A percentile compares a stretch with the other conserved stretches of the same genome.
These are phyloP conservation scores for Talaromyces sp. DNA, from an alignment of 2,329 filamentous ascomycete genomes.

Conservation along the genomic window DNA sequence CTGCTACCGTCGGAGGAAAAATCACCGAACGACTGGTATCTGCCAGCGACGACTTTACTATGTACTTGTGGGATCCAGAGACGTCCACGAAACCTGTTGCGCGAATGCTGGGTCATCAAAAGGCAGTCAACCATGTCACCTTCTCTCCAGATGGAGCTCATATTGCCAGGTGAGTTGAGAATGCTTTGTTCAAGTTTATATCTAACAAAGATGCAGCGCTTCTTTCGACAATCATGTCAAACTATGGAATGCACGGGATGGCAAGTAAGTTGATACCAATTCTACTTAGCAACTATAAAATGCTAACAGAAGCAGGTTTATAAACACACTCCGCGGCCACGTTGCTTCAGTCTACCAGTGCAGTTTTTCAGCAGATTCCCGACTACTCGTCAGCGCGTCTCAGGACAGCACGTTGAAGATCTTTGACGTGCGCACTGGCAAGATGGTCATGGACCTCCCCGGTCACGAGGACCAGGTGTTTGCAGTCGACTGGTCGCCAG, in stretches of 20 bases:
- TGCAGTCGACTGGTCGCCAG: constrained; percentile 89
- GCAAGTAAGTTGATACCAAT: constrained; percentile 37
- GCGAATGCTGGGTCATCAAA: constrained; percentile 89
- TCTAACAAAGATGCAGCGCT: constrained; percentile 47
- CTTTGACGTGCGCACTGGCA: constrained; percentile 84
- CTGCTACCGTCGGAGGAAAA: constrained; percentile 68
- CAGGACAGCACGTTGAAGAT: constrained; percentile 94
- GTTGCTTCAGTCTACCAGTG: constrained; percentile 89
- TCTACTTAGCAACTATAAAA: background rate
- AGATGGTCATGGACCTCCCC: constrained; percentile 74
- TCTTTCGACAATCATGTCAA: constrained; percentile 95
- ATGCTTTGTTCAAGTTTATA: background rate
- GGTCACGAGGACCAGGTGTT: constrained; percentile 92
- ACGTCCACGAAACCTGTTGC: constrained; percentile 75
- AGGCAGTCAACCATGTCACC: constrained; percentile 90
- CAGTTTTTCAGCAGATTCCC: constrained; percentile 84
- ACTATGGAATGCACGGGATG: constrained; percentile 74
- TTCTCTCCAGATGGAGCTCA: constrained; percentile 86
- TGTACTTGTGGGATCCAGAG: constrained; percentile 89
- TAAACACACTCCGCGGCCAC: constrained; percentile 82
- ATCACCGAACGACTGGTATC: constrained; percentile 81
- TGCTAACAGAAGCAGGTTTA: constrained; percentile 53
- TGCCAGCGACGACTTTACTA: constrained; percentile 90
- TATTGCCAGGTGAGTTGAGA: constrained; percentile 52
- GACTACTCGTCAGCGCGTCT: constrained; percentile 78